phyloP scores from a whole-genome alignment of 176 grass and related monocot species.

The Puya raimondii region DNA sequence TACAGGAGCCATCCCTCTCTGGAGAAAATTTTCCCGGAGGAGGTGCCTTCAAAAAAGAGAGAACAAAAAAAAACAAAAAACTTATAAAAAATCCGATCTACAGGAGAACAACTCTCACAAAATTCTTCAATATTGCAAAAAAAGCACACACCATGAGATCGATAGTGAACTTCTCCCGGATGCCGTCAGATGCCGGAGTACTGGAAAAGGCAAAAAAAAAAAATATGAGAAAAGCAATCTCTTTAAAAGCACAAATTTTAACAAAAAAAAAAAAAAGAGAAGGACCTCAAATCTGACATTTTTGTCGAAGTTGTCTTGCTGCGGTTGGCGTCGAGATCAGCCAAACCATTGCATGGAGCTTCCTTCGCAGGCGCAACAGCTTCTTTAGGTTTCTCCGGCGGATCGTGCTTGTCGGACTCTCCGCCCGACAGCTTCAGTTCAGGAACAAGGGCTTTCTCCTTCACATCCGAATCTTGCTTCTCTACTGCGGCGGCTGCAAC shows the following conservation, averaged over 20 bases:
- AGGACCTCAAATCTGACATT: conserved; percentile 49
- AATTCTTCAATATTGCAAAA: conserved; percentile 4
- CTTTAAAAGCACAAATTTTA: conserved; percentile 5
- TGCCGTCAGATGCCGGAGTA: conserved; percentile 53
- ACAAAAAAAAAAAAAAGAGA: not conserved
- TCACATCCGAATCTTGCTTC: conserved; percentile 37
- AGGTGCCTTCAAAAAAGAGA: conserved; percentile 43
- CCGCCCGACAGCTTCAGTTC: conserved; percentile 34
- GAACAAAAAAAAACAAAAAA: not conserved
- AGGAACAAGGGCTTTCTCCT: conserved; percentile 23
- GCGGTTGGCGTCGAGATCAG: conserved; percentile 20
- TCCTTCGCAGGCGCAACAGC: conserved; percentile 31
- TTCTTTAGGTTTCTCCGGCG: conserved; percentile 38
- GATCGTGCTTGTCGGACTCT: conserved; percentile 38
- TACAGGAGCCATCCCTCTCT: conserved; percentile 62
- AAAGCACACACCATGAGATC: conserved; percentile 96
- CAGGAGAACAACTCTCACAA: too few relatives aligned
- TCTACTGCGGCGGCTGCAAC: not conserved
- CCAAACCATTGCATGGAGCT: conserved; percentile 27
- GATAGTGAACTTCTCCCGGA: conserved; percentile 84
- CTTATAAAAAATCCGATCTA: not conserved
- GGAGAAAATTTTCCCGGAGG: conserved; percentile 97
- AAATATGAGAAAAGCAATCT: not conserved
- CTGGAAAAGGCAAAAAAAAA: conserved; percentile 25
- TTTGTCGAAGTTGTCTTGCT: conserved; percentile 47